A percentile compares a stretch with the other conserved stretches of the same genome.
phyloP scores from a whole-genome alignment of 352 stramenopile genomes.

The Pythium sukuiense region DNA sequence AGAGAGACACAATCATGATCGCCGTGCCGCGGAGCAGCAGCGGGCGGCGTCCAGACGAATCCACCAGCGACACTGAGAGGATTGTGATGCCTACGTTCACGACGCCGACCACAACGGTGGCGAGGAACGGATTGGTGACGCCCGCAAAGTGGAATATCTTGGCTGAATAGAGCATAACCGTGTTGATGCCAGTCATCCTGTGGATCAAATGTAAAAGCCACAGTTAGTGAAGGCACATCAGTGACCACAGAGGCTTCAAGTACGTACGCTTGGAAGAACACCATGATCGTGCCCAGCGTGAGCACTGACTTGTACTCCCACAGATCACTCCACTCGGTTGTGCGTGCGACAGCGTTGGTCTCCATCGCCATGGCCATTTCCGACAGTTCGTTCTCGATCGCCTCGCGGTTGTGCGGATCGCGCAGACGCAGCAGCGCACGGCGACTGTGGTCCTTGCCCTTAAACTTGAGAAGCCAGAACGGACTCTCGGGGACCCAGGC shows the following conservation, averaged over 20 bases:
- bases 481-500: constrained; percentile 83
- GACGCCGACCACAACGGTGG: constrained; percentile 69
- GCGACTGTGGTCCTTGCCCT: constrained; percentile 41
- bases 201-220: neutral
- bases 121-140: constrained; percentile 83
- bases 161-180: constrained; percentile 90
- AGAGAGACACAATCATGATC: constrained; percentile 72
- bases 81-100: constrained; percentile 80
- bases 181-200: constrained; percentile 91
- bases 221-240: neutral
- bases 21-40: constrained; percentile 69
- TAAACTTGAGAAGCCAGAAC: constrained; percentile 86
- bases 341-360: constrained; percentile 38
- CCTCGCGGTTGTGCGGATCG: constrained; percentile 28
- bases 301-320: constrained; percentile 62
- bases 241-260: neutral
- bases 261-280: constrained; percentile 78
- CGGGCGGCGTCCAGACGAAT: constrained; percentile 66
- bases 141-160: constrained; percentile 91
- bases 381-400: constrained; percentile 59
- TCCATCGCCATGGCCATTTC: constrained; percentile 69
- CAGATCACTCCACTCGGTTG: constrained; percentile 45
- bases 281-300: constrained; percentile 54
- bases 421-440: constrained; percentile 45
- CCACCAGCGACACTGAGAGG: constrained; percentile 77